Conservation (phyloP, 768 basidiomycete species). For the Vararia minispora region DNA sequence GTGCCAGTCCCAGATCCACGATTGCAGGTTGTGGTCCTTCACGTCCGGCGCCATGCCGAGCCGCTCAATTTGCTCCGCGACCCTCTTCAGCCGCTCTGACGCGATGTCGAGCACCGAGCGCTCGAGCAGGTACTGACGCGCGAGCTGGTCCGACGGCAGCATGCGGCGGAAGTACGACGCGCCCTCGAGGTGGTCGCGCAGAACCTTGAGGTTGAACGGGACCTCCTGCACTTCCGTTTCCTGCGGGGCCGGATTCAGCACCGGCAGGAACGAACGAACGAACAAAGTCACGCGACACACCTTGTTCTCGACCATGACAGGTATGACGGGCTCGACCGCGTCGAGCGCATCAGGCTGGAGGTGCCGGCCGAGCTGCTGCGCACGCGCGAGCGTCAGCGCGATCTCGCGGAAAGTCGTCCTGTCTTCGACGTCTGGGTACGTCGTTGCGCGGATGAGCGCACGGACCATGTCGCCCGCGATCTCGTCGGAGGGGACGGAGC, state of each 20-base stretch:
- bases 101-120: slow-evolving; percentile 82
- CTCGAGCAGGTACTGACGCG: slow-evolving; percentile 76
- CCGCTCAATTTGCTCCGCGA: slow-evolving; percentile 44
- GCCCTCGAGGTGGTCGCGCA: slow-evolving; percentile 58
- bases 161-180: slow-evolving; percentile 53
- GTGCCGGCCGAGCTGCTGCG: not conserved
- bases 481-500: too few species aligned
- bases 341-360: slow-evolving; percentile 31
- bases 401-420: too few species aligned
- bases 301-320: slow-evolving; percentile 40
- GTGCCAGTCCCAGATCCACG: slow-evolving; percentile 89
- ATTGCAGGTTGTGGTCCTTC: slow-evolving; percentile 41
- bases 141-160: slow-evolving; percentile 52
- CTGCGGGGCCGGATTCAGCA: too few species aligned
- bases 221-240: slow-evolving; percentile 23
- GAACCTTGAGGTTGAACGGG: slow-evolving; percentile 65
- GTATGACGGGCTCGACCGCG: slow-evolving; percentile 47
- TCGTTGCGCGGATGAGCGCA: too few species aligned
- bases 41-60: slow-evolving; percentile 43
- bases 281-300: slow-evolving; percentile 18
- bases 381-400: too few species aligned
- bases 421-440: too few species aligned
- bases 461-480: too few species aligned
- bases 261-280: not conserved
- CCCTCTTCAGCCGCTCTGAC: slow-evolving; percentile 52